Percentiles rank a stretch among this genome's conserved stretches.
phyloP scores from a whole-genome alignment of 2,329 filamentous ascomycete species.

The Diaporthe sp. region DNA sequence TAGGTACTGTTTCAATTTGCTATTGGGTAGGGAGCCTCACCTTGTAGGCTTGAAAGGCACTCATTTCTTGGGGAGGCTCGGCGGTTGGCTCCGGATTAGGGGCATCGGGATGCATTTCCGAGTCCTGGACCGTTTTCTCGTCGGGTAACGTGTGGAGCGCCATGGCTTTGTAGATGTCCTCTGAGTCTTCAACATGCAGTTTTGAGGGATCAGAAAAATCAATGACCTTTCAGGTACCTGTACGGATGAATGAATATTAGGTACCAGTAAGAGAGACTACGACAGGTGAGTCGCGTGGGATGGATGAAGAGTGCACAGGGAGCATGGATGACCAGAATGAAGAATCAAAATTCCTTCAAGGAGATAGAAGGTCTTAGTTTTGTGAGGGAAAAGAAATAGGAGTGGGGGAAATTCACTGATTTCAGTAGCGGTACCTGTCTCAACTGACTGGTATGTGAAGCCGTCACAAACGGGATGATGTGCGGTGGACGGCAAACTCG shows the following conservation, averaged over 20 bases:
- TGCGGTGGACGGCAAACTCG: slow-evolving; percentile 2
- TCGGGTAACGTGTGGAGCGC: not conserved
- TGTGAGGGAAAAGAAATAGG: not conserved
- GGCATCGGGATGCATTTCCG: not conserved
- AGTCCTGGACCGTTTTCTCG: not conserved
- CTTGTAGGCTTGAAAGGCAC: slow-evolving; percentile 1
- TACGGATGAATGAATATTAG: not conserved
- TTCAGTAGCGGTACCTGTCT: not conserved
- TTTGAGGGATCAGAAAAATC: not conserved
- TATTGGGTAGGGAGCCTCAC: not conserved
- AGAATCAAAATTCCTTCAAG: not conserved
- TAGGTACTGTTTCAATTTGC: too few relatives aligned
- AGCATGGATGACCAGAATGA: not conserved
- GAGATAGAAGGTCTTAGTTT: not conserved
- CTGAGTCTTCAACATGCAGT: not conserved
- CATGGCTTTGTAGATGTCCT: not conserved
- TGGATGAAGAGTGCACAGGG: not conserved
- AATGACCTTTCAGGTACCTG: too few relatives aligned
- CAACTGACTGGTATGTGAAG: not conserved
- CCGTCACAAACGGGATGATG: too few relatives aligned
- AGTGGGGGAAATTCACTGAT: not conserved
- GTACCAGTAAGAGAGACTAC: not conserved
- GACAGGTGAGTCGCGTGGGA: not conserved
- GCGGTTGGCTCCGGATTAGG: not conserved
- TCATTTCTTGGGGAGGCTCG: not conserved